These are phyloP conservation scores for Artemisia tridentata DNA, from an alignment of 129 eudicot species.

Conservation along the genomic window DNA sequence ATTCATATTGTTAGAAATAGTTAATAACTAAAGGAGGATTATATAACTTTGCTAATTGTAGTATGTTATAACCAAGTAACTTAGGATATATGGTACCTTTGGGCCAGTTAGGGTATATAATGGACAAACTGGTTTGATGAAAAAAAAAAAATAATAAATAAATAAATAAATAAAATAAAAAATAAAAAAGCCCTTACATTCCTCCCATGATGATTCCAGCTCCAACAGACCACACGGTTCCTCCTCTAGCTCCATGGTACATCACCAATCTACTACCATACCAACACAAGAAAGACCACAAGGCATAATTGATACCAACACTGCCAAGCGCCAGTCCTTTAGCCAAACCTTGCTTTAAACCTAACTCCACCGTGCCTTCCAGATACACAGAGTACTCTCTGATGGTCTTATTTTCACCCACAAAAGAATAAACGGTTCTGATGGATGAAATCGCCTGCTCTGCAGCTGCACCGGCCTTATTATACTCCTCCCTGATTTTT, in stretches of 20 bases:
- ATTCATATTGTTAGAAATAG: too few species aligned
- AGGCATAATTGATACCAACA: slow-evolving; percentile 30
- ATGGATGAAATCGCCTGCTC: slow-evolving; percentile 46
- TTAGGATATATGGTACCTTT: too few species aligned
- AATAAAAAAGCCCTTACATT: slow-evolving; percentile 33
- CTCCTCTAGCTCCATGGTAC: slow-evolving; percentile 54
- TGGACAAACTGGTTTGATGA: not conserved
- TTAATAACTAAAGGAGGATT: not conserved
- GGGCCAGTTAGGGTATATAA: not conserved
- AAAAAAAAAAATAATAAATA: slow-evolving; percentile 1
- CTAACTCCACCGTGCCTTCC: slow-evolving; percentile 38
- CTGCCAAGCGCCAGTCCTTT: slow-evolving; percentile 43
- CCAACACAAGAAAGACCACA: slow-evolving; percentile 45
- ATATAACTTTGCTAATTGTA: too few species aligned
- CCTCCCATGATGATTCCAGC: slow-evolving; percentile 34
- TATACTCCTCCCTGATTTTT: slow-evolving; percentile 43
- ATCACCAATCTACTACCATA: slow-evolving; percentile 52
- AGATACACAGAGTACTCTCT: slow-evolving; percentile 46
- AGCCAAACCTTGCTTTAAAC: slow-evolving; percentile 45
- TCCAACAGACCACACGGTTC: slow-evolving; percentile 47
- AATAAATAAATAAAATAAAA: too few species aligned
- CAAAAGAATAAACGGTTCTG: slow-evolving; percentile 53
- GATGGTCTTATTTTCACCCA: slow-evolving; percentile 41
- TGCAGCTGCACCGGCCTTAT: slow-evolving; percentile 39
- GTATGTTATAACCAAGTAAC: too few species aligned